Conservation (phyloP, 2,329 filamentous ascomycete species). For the Tolypocladium cylindrosporum region DNA sequence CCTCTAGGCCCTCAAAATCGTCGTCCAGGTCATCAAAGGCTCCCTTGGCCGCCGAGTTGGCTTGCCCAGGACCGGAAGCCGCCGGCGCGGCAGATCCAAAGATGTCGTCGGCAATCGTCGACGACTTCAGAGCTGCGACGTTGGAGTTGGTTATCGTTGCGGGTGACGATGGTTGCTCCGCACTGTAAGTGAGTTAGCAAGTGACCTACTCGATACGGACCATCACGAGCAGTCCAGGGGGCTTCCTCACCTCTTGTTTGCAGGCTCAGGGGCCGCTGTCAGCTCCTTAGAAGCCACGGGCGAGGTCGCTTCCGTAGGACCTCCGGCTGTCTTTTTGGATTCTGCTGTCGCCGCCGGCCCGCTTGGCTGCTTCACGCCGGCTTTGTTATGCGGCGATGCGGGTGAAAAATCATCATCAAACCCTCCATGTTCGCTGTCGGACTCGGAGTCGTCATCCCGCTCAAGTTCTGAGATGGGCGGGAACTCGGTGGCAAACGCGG, state of each 20-base stretch:
- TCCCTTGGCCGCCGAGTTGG: slow-evolving; percentile 29
- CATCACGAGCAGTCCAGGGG: neutral
- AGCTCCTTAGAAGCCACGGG: neutral
- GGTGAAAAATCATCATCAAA: slow-evolving; percentile 92
- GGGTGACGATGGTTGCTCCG: slow-evolving; percentile 20
- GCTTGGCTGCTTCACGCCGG: slow-evolving; percentile 7
- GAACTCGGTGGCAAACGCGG: slow-evolving; percentile 66
- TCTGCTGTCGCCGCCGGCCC: neutral
- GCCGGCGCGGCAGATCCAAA: slow-evolving; percentile 25
- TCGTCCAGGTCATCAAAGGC: slow-evolving; percentile 69
- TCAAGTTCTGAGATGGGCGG: slow-evolving; percentile 86
- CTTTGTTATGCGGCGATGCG: slow-evolving; percentile 35
- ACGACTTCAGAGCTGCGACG: slow-evolving; percentile 14
- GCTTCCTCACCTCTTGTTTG: slow-evolving; percentile 14
- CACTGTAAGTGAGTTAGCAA: slow-evolving; percentile 10
- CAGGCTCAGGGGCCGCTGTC: slow-evolving; percentile 10
- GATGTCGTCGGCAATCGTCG: slow-evolving; percentile 28
- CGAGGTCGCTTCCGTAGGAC: neutral
- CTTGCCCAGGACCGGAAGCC: slow-evolving; percentile 9
- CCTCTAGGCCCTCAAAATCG: slow-evolving; percentile 74
- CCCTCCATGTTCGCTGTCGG: slow-evolving; percentile 66
- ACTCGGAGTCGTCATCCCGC: slow-evolving; percentile 74
- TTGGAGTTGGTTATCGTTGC: slow-evolving; percentile 16
- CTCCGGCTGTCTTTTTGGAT: slow-evolving; percentile 5
- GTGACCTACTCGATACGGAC: neutral